Evolutionary conservation across 2,329 filamentous ascomycete species (phyloP).

Genomic region (Fusarium sp.): DNA sequence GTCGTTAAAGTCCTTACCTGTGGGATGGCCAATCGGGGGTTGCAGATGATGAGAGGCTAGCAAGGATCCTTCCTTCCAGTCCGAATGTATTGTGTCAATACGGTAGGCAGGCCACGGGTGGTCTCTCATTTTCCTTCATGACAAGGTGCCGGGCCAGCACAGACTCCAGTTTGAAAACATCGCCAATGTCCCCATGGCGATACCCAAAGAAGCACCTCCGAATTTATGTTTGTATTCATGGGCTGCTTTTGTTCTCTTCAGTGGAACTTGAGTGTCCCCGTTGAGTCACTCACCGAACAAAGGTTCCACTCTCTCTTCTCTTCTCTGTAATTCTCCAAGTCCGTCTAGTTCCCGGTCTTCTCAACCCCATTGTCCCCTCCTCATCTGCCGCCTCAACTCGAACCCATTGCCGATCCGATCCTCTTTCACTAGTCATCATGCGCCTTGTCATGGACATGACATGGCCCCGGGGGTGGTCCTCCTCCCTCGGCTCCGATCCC

Average conservation of each 20-base stretch:
- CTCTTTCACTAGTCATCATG: not conserved
- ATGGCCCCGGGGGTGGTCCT: no score
- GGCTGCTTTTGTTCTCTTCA: not conserved
- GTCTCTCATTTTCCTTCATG: no score
- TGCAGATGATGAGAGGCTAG: no score
- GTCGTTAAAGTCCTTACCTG: no score
- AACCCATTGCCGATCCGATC: not conserved
- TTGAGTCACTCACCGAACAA: not conserved
- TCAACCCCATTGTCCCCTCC: not conserved
- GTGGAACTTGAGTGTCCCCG: not conserved
- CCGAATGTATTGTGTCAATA: no score
- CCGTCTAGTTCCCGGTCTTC: constrained; percentile 1
- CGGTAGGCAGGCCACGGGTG: no score
- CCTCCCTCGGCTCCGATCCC: not conserved
- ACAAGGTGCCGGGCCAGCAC: no score
- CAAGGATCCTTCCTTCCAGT: no score
- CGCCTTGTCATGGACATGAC: not conserved
- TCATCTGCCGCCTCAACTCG: not conserved
- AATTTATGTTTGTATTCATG: not conserved
- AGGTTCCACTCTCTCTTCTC: not conserved
- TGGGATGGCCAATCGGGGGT: no score
- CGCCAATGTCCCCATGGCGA: not conserved
- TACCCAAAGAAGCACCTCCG: not conserved
- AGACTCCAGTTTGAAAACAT: no score
- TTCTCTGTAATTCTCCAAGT: no score